phyloP scores from a whole-genome alignment of 2,329 filamentous ascomycete genomes.

The Ophiocordyceps sinensis region DNA sequence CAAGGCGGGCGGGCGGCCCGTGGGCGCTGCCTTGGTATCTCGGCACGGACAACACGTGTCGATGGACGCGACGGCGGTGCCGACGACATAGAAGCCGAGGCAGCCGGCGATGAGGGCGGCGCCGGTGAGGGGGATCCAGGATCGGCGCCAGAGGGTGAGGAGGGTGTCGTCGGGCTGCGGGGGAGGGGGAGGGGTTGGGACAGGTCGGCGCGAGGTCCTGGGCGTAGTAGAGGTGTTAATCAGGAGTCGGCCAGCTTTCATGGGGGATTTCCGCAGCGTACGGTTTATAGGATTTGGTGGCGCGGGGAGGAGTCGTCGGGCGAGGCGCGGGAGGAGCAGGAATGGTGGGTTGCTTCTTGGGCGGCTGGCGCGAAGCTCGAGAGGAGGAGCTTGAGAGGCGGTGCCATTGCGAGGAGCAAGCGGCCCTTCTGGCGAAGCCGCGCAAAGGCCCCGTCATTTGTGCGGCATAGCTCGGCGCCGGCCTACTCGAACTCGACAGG shows the following conservation, averaged over 20 bases:
- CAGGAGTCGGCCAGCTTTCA: not conserved
- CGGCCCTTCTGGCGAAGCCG: conserved; percentile 9
- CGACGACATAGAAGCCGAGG: conserved; percentile 32
- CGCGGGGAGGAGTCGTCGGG: conserved; percentile 5
- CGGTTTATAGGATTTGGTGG: conserved; percentile 16
- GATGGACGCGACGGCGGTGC: conserved; percentile 21
- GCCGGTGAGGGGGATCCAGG: conserved; percentile 30
- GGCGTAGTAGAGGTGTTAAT: not conserved
- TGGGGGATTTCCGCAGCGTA: conserved; percentile 4
- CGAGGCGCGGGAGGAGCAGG: conserved; percentile 4
- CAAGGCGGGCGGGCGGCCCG: conserved; percentile 33
- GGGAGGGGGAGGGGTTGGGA: conserved; percentile 5
- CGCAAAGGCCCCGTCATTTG: conserved; percentile 17
- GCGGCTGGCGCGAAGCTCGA: conserved; percentile 8
- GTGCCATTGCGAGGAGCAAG: conserved; percentile 9
- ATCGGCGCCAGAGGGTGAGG: conserved; percentile 20
- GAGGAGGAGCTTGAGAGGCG: conserved; percentile 16
- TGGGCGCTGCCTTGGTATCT: conserved; percentile 18
- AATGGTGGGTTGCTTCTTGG: conserved; percentile 2
- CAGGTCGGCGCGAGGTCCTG: conserved; percentile 2
- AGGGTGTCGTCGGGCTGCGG: conserved; percentile 18
- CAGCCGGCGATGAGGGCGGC: conserved; percentile 28
- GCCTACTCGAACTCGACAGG: too few species aligned
- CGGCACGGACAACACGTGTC: conserved; percentile 10
- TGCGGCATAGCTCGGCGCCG: conserved; percentile 2